Base-by-base conservation (phyloP, 2,329 filamentous ascomycete species). In the Cercospora zeina region DNA sequence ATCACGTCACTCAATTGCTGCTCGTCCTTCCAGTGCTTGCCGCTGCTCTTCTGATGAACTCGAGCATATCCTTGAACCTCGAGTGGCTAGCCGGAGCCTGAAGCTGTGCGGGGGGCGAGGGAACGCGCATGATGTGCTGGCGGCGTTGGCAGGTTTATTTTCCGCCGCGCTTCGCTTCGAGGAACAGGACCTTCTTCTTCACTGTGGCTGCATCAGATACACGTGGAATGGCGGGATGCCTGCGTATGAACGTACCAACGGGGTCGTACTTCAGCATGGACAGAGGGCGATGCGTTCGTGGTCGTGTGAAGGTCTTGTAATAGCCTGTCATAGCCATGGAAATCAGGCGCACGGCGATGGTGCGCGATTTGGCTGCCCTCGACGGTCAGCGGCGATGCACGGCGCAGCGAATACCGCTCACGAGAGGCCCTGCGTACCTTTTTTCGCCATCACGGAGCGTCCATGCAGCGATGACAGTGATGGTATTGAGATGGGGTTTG, bases 221-320 rank as follows among this genome's bases (percentile, higher is more conserved):
- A 21, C 14, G 11, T 47, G 6, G 14, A 30, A 7, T n/a, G 42
- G 7, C 42, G 42, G 24, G 10, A 13, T 5, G 7, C 42, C 14
- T 24, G 42, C 21, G 42, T 4, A 9, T 19, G 1, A 24, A 27
- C 84, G 68, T 86, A 96, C 91, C 89, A 68, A 99, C 93, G 45
- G 95, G 95, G 76, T 99, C 95, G 79, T 99, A 99, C 82, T 99
- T 99, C 71, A 99, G 82, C 91, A 99, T 95, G 81, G 92, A 96
- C 79, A 99, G 85, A 61, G 96, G 93, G 49, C 89, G 83, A 66
- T 92, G 84, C 31, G 85, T 84, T 70, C 95, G 88, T 11, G 92
- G 93, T 62, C 96, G 88, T 70, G 89, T 84, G 77, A 96, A 87
- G 58, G 91, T 96, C 78, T 93, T 93, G 83, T 93, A 99, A 84